These are phyloP conservation scores for Eucalyptus fibrosa DNA, from an alignment of 345 rosid species.

Conservation along the genomic window DNA sequence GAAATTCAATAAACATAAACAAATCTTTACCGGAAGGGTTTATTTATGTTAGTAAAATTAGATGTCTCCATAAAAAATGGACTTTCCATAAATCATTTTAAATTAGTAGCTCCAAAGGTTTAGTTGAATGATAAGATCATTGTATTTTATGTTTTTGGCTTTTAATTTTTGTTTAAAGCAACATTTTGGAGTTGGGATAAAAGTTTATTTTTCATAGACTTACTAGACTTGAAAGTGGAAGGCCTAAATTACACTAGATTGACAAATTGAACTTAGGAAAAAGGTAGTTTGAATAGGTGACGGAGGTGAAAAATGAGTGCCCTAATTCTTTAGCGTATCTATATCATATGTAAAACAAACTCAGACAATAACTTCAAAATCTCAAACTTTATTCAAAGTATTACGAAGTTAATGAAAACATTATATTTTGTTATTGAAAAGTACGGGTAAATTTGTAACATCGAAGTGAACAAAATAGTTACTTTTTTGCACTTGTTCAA, in stretches of 20 bases:
- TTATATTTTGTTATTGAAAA: not conserved
- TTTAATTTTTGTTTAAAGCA: not conserved
- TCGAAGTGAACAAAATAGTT: not conserved
- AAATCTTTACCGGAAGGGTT: not conserved
- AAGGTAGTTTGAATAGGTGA: not conserved
- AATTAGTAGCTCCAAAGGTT: not conserved
- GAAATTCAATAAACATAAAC: not conserved
- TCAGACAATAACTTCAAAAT: not conserved
- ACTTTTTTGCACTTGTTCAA: not conserved
- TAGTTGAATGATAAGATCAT: not conserved
- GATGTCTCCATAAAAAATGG: not conserved
- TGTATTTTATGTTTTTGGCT: not conserved
- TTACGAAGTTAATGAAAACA: not conserved
- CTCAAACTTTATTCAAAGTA: not conserved
- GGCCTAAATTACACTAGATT: not conserved
- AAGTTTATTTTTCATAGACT: not conserved
- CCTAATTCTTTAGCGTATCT: not conserved
- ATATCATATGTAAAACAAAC: not conserved
- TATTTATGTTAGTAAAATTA: not conserved
- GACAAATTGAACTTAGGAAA: not conserved
- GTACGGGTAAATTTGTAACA: not conserved
- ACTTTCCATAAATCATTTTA: not conserved
- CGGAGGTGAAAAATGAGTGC: not conserved
- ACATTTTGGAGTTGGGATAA: not conserved
- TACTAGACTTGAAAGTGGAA: not conserved